Percentiles rank a stretch among this genome's conserved stretches.
Conservation (phyloP, 768 basidiomycete species). For the Guyanaporus albipodus region DNA sequence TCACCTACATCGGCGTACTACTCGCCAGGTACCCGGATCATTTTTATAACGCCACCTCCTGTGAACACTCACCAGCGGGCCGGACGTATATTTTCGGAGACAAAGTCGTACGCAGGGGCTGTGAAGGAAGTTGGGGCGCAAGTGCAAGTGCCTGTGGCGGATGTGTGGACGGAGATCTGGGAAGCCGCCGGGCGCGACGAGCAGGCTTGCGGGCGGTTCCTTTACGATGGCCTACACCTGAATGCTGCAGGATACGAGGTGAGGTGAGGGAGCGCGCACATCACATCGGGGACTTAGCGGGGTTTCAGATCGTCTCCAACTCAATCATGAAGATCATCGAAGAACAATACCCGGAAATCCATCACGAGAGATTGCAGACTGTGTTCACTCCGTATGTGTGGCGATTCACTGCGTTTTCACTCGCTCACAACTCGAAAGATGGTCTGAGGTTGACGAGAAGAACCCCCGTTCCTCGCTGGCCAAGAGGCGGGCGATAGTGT, state of each 20-base stretch:
- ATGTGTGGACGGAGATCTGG: constrained; percentile 74
- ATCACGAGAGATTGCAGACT: constrained; percentile 55
- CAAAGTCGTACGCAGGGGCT: constrained; percentile 66
- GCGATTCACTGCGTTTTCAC: background rate
- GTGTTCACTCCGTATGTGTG: constrained; percentile 61
- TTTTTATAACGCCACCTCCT: constrained; percentile 85
- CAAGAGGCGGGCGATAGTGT: constrained; percentile 18
- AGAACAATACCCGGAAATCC: constrained; percentile 60
- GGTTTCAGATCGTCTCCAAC: constrained; percentile 61
- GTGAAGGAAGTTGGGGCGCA: constrained; percentile 57
- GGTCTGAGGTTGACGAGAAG: constrained; percentile 20
- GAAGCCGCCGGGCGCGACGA: constrained; percentile 65
- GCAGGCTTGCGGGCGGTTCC: constrained; percentile 44
- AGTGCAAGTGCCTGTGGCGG: constrained; percentile 58
- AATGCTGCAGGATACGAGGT: constrained; percentile 73
- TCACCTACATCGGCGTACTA: constrained; percentile 59
- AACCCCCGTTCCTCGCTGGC: constrained; percentile 21
- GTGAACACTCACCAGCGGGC: constrained; percentile 60
- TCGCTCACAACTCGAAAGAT: constrained; percentile 17
- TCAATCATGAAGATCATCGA: constrained; percentile 54
- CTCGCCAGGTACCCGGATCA: constrained; percentile 67
- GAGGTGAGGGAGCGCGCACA: constrained; percentile 21
- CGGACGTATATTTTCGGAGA: constrained; percentile 55
- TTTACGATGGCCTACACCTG: constrained; percentile 80
- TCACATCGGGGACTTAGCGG: constrained; percentile 1